phyloP scores from a whole-genome alignment of 371 early-diverging fungal genomes.

The Mortierella sp. region DNA sequence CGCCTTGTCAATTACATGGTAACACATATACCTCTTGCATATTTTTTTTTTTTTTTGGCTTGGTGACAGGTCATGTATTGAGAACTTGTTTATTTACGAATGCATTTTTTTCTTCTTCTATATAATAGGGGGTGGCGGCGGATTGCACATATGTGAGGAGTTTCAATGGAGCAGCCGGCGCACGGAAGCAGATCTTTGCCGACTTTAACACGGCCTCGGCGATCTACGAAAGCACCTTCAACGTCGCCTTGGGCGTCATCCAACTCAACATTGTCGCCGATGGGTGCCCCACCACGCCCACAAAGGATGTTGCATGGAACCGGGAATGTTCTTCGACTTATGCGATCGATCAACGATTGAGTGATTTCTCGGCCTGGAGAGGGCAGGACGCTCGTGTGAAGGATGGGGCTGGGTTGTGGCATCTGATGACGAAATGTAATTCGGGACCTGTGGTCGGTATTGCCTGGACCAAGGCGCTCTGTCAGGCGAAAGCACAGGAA shows the following conservation, averaged over 20 bases:
- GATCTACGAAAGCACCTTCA: constrained; percentile 93
- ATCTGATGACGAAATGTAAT: constrained; percentile 92
- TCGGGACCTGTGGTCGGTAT: constrained; percentile 93
- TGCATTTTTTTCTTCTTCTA: constrained; percentile 40
- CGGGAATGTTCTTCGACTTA: constrained; percentile 80
- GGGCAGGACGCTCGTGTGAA: constrained; percentile 65
- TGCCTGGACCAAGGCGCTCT: constrained; percentile 92
- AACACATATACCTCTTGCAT: neutral
- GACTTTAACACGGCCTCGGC: constrained; percentile 85
- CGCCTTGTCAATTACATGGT: constrained; percentile 51
- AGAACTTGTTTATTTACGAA: constrained; percentile 12
- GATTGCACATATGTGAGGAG: constrained; percentile 81
- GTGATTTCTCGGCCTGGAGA: constrained; percentile 94
- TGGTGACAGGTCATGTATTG: neutral
- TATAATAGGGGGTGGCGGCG: constrained; percentile 73
- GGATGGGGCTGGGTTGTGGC: constrained; percentile 93
- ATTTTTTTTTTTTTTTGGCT: neutral
- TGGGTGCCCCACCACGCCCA: constrained; percentile 67
- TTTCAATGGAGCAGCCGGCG: constrained; percentile 70
- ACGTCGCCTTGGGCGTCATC: constrained; percentile 88
- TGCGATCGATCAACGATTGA: constrained; percentile 82
- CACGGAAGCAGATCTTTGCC: constrained; percentile 78
- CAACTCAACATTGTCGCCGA: constrained; percentile 79
- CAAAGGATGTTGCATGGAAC: constrained; percentile 79
- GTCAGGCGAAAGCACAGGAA: constrained; percentile 64